Evolutionary conservation across 306 rosid genomes (phyloP), one percentile per base, ranked within the genome.

Genomic region (Geum urbanum): DNA sequence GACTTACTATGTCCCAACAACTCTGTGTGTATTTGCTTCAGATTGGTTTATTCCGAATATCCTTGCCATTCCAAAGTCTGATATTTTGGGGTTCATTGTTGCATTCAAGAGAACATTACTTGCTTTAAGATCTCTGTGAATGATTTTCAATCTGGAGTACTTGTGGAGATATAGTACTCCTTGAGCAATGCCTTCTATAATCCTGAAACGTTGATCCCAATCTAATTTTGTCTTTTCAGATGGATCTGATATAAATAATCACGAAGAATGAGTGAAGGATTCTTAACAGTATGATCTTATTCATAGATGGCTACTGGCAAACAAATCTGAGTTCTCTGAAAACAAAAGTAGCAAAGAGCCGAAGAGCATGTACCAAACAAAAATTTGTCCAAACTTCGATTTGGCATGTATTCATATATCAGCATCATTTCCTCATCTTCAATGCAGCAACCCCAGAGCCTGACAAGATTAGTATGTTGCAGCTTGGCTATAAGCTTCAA

Each of bases 341-440:
- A n/a, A n/a, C n/a, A n/a, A n/a, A n/a, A n/a, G n/a, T n/a, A n/a
- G n/a, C n/a, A n/a, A n/a, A n/a, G n/a, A n/a, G n/a, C n/a, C n/a
- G n/a, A n/a, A n/a, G n/a, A n/a, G n/a, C n/a, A n/a, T n/a, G 0
- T 41, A 79, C 91, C 85, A 53, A 88, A 88, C 67, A 88, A 45
- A 27, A 78, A 72, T 8, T 63, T 62, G 77, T 88, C 89, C 45
- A 84, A 24, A 47, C 88, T 83, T 80, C 74, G 79, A 63, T 88
- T 83, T 5, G 82, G 74, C 89, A 80, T 74, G 69, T 71, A 80
- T 39, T 86, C 89, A 55, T 84, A 88, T 0, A 88, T 39, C 50
- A 86, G 53, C 1, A 89, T 53, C 35, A 82, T 83, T 74, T 89
- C 91, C 4, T 65, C 75, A 8, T 67, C 83, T 55, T 71, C 52